phyloP scores from a whole-genome alignment of 345 rosid genomes.

The Eucalyptus melliodora region DNA sequence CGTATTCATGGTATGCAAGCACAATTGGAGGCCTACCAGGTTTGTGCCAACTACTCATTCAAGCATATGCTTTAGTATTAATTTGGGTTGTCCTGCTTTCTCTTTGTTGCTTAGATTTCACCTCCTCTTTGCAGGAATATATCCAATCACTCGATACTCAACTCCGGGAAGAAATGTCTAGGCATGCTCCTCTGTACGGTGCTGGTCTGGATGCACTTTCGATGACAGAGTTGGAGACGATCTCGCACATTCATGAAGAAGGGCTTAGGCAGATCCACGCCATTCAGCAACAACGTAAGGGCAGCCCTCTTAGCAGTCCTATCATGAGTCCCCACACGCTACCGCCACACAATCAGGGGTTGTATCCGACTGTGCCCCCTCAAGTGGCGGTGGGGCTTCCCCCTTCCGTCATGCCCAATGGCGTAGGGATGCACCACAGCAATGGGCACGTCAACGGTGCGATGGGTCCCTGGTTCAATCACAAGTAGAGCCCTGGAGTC shows the following conservation, averaged over 20 bases:
- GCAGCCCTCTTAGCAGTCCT: slow-evolving; percentile 66
- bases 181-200: slow-evolving; percentile 95
- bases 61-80: not conserved
- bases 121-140: slow-evolving; percentile 55
- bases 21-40: slow-evolving; percentile 87
- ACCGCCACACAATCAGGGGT: slow-evolving; percentile 56
- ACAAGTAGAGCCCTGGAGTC: no score
- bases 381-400: slow-evolving; percentile 67
- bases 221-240: slow-evolving; percentile 81
- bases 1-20: slow-evolving; percentile 93
- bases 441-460: no score
- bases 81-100: not conserved
- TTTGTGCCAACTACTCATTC: not conserved
- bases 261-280: slow-evolving; percentile 83
- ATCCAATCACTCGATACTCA: slow-evolving; percentile 62
- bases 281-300: slow-evolving; percentile 72
- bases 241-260: slow-evolving; percentile 86
- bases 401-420: slow-evolving; percentile 53
- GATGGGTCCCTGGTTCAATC: no score
- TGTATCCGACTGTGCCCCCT: slow-evolving; percentile 59
- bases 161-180: slow-evolving; percentile 79
- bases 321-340: slow-evolving; percentile 40
- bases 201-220: slow-evolving; percentile 88
- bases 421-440: slow-evolving; percentile 2
- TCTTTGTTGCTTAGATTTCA: not conserved